Evolutionary conservation across 2,329 filamentous ascomycete genomes (phyloP).

Genomic region (Cadophora gregata): DNA sequence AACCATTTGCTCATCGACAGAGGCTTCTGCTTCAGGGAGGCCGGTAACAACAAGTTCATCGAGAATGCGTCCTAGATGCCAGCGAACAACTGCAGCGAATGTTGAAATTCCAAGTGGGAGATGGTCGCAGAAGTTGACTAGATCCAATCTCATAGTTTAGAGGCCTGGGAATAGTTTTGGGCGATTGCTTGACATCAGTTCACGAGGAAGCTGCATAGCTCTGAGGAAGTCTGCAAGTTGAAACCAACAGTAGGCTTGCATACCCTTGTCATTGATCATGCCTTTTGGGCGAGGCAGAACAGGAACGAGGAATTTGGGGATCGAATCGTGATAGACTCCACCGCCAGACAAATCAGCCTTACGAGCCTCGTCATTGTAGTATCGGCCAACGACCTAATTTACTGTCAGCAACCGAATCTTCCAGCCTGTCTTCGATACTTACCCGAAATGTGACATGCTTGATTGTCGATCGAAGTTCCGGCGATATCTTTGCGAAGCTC

Average conservation of each 20-base stretch:
- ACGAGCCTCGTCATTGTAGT: constrained; percentile 56
- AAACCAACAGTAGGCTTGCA: constrained; percentile 37
- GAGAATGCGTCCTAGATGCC: constrained; percentile 30
- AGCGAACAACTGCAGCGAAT: constrained; percentile 29
- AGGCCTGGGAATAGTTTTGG: constrained; percentile 31
- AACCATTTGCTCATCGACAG: constrained; percentile 21
- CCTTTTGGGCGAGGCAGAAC: constrained; percentile 27
- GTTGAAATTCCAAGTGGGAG: constrained; percentile 26
- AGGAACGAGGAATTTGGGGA: constrained; percentile 24
- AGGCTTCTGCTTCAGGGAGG: constrained; percentile 19
- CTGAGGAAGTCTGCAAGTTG: constrained; percentile 35
- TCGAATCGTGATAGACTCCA: constrained; percentile 25
- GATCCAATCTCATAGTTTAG: constrained; percentile 29
- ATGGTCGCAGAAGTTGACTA: constrained; percentile 37
- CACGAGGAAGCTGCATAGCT: constrained; percentile 18
- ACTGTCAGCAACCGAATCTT: neutral
- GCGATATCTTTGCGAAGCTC: constrained; percentile 54
- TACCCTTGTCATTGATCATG: constrained; percentile 28
- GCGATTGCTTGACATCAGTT: constrained; percentile 3
- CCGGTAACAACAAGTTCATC: constrained; percentile 30
- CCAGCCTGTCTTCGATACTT: neutral
- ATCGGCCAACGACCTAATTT: constrained; percentile 54
- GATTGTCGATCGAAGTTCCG: constrained; percentile 52
- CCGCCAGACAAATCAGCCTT: constrained; percentile 26
- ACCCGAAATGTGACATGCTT: constrained; percentile 54